Base-by-base conservation (phyloP, 2,329 filamentous ascomycete species). In the Aspergillus cejpii region DNA sequence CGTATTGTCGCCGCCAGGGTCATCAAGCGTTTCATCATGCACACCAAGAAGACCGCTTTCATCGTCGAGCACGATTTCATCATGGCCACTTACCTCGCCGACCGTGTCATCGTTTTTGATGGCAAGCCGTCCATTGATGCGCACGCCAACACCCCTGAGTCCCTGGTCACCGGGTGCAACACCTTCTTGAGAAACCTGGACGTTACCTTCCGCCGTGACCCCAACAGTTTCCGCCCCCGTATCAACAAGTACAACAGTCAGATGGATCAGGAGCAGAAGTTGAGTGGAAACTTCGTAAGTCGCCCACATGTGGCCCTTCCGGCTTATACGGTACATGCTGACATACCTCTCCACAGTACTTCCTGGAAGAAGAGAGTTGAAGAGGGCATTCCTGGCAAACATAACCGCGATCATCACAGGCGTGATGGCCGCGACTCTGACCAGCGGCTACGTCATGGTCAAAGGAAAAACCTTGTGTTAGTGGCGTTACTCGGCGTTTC, bases 11-110 rank as follows among this genome's bases (percentile, higher is more conserved):
- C 90, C 50, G 85, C 91, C 37, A 85, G 90, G 65, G 94, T 98
- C 66, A 98, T 98, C 75, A 98, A 98, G 79, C 85, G 92, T 56
- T 98, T 94, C 79, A 98, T 98, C 72, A 98, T 98, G 92, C 91
- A 98, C 76, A 84, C 89, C 61, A 97, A 97, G 83, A 97, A 97
- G 81, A 98, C 92, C 0, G 92, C 92, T 40, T 98, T 98, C 69
- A 83, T 98, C 57, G 91, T 98, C 67, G 92, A 98, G 82, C 92
- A 98, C 85, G 92, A 98, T 79, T 97, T 98, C 76, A 95, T 97
- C 75, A 96, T 97, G 90, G 81, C 81, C 31, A 85, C 81, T 34
- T 85, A 85, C 63, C 76, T 85, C 37, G 81, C 92, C 37, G 94
- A 98, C 64, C 87, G 92, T 56, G 92, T 98, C 68, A 98, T 98